These are phyloP conservation scores for Calonectria hawksworthii DNA, from an alignment of 2,329 filamentous ascomycete species.

Conservation along the genomic window DNA sequence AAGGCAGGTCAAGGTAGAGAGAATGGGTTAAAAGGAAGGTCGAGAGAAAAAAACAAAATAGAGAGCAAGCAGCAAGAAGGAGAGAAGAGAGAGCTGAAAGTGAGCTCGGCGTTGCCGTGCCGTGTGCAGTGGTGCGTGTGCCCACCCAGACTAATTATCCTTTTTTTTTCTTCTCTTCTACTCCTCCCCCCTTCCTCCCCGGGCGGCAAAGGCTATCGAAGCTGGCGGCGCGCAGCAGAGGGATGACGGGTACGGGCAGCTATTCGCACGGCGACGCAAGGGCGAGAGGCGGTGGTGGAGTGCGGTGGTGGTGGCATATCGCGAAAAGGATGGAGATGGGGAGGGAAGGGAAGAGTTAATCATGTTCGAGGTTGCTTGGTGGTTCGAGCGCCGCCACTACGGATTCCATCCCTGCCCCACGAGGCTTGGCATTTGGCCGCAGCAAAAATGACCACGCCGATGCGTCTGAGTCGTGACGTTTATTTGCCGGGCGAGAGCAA, in stretches of 20 bases:
- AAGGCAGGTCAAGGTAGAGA: background rate
- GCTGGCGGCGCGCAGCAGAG: background rate
- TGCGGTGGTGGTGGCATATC: background rate
- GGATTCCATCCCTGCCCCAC: constrained; percentile 40
- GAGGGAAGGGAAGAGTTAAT: background rate
- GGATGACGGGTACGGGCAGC: background rate
- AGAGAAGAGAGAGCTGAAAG: background rate
- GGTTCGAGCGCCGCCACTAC: constrained; percentile 35
- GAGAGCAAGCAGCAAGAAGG: background rate
- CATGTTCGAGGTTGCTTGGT: constrained; percentile 20
- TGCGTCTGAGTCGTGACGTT: constrained; percentile 7
- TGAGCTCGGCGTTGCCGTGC: background rate
- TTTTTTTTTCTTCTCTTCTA: background rate
- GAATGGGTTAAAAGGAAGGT: background rate
- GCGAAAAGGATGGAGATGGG: background rate
- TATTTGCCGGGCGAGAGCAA: background rate
- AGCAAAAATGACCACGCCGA: constrained; percentile 23
- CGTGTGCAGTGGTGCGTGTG: constrained; percentile 9
- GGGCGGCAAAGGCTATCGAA: background rate
- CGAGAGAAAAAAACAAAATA: background rate
- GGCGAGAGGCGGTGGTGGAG: background rate
- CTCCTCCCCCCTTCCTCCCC: background rate
- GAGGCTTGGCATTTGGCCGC: constrained; percentile 41
- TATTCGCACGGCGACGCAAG: background rate
- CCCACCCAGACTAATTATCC: constrained; percentile 3